Evolutionary conservation across 2,329 filamentous ascomycete species (phyloP), one percentile per base, ranked within the genome.

Genomic region (Plenodomus biglobosus): DNA sequence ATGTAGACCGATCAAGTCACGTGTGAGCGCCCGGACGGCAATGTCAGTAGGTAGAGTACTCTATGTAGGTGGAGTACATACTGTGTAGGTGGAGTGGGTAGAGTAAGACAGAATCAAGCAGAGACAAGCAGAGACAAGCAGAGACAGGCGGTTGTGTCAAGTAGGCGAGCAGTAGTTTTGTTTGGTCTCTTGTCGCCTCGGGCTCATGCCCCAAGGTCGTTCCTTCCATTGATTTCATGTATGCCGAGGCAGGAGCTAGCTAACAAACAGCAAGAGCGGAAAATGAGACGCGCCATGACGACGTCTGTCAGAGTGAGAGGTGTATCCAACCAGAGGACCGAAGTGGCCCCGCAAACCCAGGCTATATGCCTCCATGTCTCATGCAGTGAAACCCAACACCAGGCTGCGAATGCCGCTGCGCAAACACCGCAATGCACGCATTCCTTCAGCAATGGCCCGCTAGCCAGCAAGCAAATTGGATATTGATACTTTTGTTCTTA

Each of bases 401-500:
- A 52, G 51, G 51, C 50, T 52, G 50, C 42, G 44, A 55, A 64
- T 59, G 56, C 58, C 39, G 50, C 52, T 50, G 58, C 42, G 51
- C 48, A 46, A 52, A 15, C 27, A 32, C 7, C 27, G 27, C 27
- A 32, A 32, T 32, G 6, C 7, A 32, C 27, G 27, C 27, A 32
- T 32, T 3, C 27, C 6, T 32, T 32, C 27, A 32, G 27, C 15
- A 32, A 32, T 7, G 15, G 7, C 27, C 27, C 27, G 27, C 27
- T 7, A 32, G 27, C 48, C 21, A 59, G 40, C 42, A 47, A 55
- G 34, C 48, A 52, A 50, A 61, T 53, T 58, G 48, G 50, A 62
- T 59, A 63, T 53, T 53, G 53, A 59, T 65, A 55, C 63, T 66
- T 66, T 66, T 66, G 57, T 56, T 64, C 55, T 54, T 66, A 65